Evolutionary conservation across 768 basidiomycete genomes (phyloP), one percentile per base, ranked within the genome.

Genomic region (Boletus fagicola): DNA sequence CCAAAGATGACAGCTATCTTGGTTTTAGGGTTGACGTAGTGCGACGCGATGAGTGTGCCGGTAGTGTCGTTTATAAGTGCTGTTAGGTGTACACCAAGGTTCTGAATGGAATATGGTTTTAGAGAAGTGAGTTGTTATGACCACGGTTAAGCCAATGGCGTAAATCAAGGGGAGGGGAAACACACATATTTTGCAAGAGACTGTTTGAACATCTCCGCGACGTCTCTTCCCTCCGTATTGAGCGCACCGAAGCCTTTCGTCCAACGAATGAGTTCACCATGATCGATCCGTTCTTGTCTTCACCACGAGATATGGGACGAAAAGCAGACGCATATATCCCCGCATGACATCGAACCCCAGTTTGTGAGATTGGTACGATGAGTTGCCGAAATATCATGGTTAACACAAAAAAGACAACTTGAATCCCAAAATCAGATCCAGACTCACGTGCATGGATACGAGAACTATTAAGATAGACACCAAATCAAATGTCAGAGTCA

Each of bases 61-160:
- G 97, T 99, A 0, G 97, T 98, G 74, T 99, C 97, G 70, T 98
- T 98, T 73, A 98, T 97, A 26, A 98, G 76, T 2, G 95, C 93
- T 10, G 87, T 88, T 31, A 98, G 75, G 56, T 82, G 77, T 43
- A 94, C 85, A 3, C 90, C 92, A n/a, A 97, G 82, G 55, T 89
- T 77, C 92, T 96, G 71, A 22, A 40, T 2, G 8, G 15, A 20
- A 7, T 2, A 26, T 10, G 15, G 16, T 30, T 18, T 31, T 1
- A 22, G 5, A 24, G 35, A 26, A 15, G 31, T 26, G 28, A 28
- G 39, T 44, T 9, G 7, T 51, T 4, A 24, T 38, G 4, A 38
- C 20, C 9, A 49, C 35, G 43, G 18, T 16, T 28, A 42, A 57
- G 16, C 48, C n/a, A 33, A 28, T n/a, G 26, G 22, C 15, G 20